phyloP scores from a whole-genome alignment of 2,329 filamentous ascomycete species.

The Cladophialophora immunda region DNA sequence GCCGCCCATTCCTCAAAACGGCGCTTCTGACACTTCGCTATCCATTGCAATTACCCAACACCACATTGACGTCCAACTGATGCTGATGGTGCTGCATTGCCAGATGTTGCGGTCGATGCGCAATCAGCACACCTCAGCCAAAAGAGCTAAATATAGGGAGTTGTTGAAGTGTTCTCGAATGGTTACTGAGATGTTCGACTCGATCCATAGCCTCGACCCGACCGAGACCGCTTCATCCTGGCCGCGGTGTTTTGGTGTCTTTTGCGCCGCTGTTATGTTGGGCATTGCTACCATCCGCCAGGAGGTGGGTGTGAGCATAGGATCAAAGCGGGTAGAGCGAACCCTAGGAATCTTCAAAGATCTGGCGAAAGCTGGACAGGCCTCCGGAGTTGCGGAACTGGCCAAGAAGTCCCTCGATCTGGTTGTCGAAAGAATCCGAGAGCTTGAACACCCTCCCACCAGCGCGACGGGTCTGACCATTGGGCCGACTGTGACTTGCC shows the following conservation, averaged over 20 bases:
- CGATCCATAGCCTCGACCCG: slow-evolving; percentile 25
- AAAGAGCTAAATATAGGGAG: slow-evolving; percentile 19
- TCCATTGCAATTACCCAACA: slow-evolving; percentile 28
- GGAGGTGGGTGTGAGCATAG: slow-evolving; percentile 31
- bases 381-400: slow-evolving; percentile 16
- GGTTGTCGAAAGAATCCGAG: slow-evolving; percentile 20
- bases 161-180: slow-evolving; percentile 28
- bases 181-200: slow-evolving; percentile 31
- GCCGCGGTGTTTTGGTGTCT: slow-evolving; percentile 34
- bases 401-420: slow-evolving; percentile 15
- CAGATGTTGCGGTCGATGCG: slow-evolving; percentile 22
- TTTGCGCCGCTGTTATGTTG: slow-evolving; percentile 29
- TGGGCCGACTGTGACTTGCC: background rate
- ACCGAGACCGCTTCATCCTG: slow-evolving; percentile 25
- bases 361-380: slow-evolving; percentile 5
- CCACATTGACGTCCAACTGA: slow-evolving; percentile 32
- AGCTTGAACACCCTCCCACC: slow-evolving; percentile 5
- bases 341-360: slow-evolving; percentile 27
- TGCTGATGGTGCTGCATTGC: slow-evolving; percentile 29
- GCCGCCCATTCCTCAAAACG: slow-evolving; percentile 23
- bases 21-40: slow-evolving; percentile 13
- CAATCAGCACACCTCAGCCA: slow-evolving; percentile 18
- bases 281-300: slow-evolving; percentile 32
- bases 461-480: background rate
- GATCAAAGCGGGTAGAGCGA: slow-evolving; percentile 24